These are phyloP conservation scores for Phialophora chinensis DNA, from an alignment of 2,329 filamentous ascomycete genomes.

Conservation along the genomic window DNA sequence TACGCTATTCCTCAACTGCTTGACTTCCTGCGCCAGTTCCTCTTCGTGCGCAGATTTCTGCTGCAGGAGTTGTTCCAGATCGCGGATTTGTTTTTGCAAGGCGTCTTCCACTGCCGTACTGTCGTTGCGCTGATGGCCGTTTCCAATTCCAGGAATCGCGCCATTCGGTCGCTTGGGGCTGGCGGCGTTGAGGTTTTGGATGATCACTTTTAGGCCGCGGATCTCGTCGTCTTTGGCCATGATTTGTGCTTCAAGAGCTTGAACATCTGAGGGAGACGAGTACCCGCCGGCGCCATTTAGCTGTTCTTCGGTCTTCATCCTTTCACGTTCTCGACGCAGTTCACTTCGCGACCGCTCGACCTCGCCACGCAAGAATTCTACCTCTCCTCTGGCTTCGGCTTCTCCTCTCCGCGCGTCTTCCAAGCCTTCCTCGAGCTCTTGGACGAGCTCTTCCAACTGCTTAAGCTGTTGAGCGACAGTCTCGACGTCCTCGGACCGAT, in stretches of 20 bases:
- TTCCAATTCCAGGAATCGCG: slow-evolving; percentile 33
- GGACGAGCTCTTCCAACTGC: slow-evolving; percentile 92
- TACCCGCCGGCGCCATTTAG: slow-evolving; percentile 39
- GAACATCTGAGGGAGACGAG: slow-evolving; percentile 37
- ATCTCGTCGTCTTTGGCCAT: slow-evolving; percentile 98
- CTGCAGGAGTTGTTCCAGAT: slow-evolving; percentile 75
- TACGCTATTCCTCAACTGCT: slow-evolving; percentile 61
- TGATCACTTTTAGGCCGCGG: slow-evolving; percentile 93
- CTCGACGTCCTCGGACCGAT: slow-evolving; percentile 82
- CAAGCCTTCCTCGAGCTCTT: slow-evolving; percentile 93
- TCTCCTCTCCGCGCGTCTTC: slow-evolving; percentile 94
- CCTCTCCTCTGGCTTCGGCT: slow-evolving; percentile 92
- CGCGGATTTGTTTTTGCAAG: slow-evolving; percentile 79
- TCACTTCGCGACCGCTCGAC: slow-evolving; percentile 91
- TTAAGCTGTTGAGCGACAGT: slow-evolving; percentile 89
- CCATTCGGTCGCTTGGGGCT: slow-evolving; percentile 40
- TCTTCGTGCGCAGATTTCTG: slow-evolving; percentile 76
- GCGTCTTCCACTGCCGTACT: slow-evolving; percentile 53
- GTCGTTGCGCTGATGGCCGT: slow-evolving; percentile 29
- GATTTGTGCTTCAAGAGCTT: slow-evolving; percentile 52
- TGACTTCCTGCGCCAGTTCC: slow-evolving; percentile 83
- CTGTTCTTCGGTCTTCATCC: slow-evolving; percentile 62
- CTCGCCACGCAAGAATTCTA: slow-evolving; percentile 92
- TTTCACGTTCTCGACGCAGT: slow-evolving; percentile 84
- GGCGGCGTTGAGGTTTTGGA: slow-evolving; percentile 82